Evolutionary conservation across 148 eudicot genomes (phyloP).

Genomic region (Pouteria glomerata): DNA sequence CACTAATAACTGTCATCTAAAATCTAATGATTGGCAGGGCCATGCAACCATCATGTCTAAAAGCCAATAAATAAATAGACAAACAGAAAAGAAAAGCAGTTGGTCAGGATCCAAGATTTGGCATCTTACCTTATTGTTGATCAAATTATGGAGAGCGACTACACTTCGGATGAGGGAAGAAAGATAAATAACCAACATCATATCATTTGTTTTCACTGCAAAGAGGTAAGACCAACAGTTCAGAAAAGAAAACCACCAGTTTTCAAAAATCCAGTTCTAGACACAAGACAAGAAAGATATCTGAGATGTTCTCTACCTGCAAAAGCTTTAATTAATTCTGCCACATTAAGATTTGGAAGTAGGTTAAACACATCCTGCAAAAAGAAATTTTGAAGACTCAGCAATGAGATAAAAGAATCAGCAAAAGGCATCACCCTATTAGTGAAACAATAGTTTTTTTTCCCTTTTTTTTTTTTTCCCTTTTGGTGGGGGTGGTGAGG

Average conservation of each 20-base stretch:
- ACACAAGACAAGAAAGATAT: not conserved
- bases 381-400: not conserved
- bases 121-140: slow-evolving; percentile 77
- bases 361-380: slow-evolving; percentile 93
- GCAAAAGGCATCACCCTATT: too few species aligned
- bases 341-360: slow-evolving; percentile 80
- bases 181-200: slow-evolving; percentile 90
- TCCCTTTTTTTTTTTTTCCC: too few species aligned
- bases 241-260: not conserved
- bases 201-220: slow-evolving; percentile 89
- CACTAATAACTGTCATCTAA: too few species aligned
- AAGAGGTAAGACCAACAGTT: not conserved
- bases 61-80: not conserved
- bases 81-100: not conserved
- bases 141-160: slow-evolving; percentile 89
- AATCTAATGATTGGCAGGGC: not conserved
- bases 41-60: not conserved
- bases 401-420: not conserved
- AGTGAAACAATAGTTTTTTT: too few species aligned
- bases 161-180: slow-evolving; percentile 88
- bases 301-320: slow-evolving; percentile 44
- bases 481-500: too few species aligned
- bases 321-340: slow-evolving; percentile 79
- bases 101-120: not conserved
- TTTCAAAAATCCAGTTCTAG: not conserved